Evolutionary conservation across 805 yeast genomes (phyloP), one percentile per base, ranked within the genome.

Genomic region (Isabelozyma pseudorhagii): DNA sequence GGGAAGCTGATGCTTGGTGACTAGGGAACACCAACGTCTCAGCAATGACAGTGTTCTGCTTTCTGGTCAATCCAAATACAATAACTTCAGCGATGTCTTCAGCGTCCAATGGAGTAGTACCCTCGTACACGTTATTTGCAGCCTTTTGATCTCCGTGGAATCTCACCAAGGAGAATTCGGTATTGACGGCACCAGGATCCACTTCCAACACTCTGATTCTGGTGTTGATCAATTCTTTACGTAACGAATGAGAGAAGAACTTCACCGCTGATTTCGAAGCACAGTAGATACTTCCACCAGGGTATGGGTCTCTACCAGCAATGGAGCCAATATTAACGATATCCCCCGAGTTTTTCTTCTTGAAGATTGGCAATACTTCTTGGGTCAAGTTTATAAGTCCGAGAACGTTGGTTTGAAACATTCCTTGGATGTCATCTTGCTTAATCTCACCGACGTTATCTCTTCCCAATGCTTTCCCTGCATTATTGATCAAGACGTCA

Each of bases 171-270:
- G 71, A 64, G 48, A 71, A 71, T 55, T 71, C 76, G 25, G 76
- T 71, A 50, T 62, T 63, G 3, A 71, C 76, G 10, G 72, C 72
- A 49, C 76, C 76, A 1, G 75, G 75, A 50, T 67, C 72, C 18
- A 71, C 69, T 57, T 71, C 75, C 54, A 71, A 50, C 13, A 71
- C 72, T 49, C 76, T 60, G 45, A 71, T 67, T 17, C 54, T 58
- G 14, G 75, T 69, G 54, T 57, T 58, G 48, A 71, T 66, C 50
- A 66, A 57, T 52, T 71, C 76, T 52, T 69, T 69, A 50, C 75
- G 62, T 54, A 71, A 68, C 2, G 70, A 46, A 31, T 60, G 61
- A 3, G 73, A 54, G 51, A 71, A 71, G 44, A 55, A 68, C 34
- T 62, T 61, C 15, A 69, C 72, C 11, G 73, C 71, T 1, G 74